A percentile compares a stretch with the other conserved stretches of the same genome.
Evolutionary conservation across 2,329 filamentous ascomycete genomes (phyloP).

Genomic region (Thermothelomyces thermophilus): DNA sequence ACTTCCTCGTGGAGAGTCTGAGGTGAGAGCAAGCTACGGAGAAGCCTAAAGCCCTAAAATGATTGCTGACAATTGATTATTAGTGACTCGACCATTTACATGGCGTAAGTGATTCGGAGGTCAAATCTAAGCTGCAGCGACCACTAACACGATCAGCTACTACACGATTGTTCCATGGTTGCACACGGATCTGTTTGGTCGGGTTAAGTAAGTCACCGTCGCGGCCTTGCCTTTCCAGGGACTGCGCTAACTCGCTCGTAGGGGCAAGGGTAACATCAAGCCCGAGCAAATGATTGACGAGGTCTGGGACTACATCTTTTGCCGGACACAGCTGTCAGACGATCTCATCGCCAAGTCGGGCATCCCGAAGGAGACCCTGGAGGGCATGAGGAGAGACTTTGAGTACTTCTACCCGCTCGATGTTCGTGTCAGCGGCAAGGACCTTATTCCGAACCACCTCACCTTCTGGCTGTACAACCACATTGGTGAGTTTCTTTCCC

Average conservation of each 20-base stretch:
- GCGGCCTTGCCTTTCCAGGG: too few species aligned
- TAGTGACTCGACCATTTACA: slow-evolving; percentile 89
- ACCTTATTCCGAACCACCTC: slow-evolving; percentile 86
- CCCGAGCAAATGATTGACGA: slow-evolving; percentile 89
- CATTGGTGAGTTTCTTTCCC: slow-evolving; percentile 40
- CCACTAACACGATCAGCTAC: slow-evolving; percentile 36
- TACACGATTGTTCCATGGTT: slow-evolving; percentile 62
- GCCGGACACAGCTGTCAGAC: slow-evolving; percentile 62
- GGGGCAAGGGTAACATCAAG: slow-evolving; percentile 60
- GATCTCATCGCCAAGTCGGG: slow-evolving; percentile 58
- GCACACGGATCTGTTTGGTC: slow-evolving; percentile 81
- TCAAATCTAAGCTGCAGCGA: too few species aligned
- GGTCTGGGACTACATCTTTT: slow-evolving; percentile 95
- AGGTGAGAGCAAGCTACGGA: slow-evolving; percentile 1
- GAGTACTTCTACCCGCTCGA: slow-evolving; percentile 97
- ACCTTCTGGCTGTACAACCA: slow-evolving; percentile 96
- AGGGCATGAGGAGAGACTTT: slow-evolving; percentile 82
- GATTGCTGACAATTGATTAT: slow-evolving; percentile 43
- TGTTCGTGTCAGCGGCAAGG: slow-evolving; percentile 82
- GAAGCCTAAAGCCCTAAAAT: neutral
- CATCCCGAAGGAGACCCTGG: slow-evolving; percentile 66
- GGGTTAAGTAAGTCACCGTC: slow-evolving; percentile 40
- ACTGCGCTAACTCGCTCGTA: neutral
- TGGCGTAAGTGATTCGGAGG: slow-evolving; percentile 39
- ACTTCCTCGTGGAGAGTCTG: slow-evolving; percentile 72